Evolutionary conservation across 805 yeast genomes (phyloP).

Genomic region (Starmerella bombicola): DNA sequence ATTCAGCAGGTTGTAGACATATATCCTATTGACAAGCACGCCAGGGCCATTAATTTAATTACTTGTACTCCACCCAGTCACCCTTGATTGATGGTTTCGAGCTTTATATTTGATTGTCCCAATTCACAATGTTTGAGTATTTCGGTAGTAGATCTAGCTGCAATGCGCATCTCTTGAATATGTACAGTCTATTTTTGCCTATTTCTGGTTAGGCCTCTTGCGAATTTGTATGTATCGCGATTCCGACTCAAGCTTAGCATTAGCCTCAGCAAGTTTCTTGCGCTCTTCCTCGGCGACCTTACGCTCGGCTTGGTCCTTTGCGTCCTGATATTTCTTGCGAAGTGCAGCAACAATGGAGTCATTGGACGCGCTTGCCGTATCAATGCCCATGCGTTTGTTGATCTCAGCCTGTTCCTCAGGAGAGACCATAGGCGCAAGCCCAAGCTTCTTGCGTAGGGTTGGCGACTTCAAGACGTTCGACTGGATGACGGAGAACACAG

Average conservation of each 20-base stretch:
- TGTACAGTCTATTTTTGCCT: not conserved
- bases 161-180: too few species aligned
- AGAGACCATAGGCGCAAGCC: constrained; percentile 50
- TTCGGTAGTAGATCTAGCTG: too few species aligned
- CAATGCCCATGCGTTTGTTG: constrained; percentile 19
- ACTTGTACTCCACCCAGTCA: too few species aligned
- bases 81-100: too few species aligned
- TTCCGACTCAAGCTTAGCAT: constrained; percentile 15
- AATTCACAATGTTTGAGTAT: not conserved
- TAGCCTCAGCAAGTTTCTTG: constrained; percentile 20
- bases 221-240: constrained; percentile 20
- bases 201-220: constrained; percentile 8
- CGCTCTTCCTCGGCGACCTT: constrained; percentile 25
- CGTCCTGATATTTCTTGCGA: constrained; percentile 23
- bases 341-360: constrained; percentile 23
- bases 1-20: constrained; percentile 6
- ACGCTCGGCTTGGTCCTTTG: constrained; percentile 29
- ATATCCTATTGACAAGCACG: not conserved
- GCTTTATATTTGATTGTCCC: not conserved
- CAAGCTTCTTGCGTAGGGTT: constrained; percentile 43
- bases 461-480: constrained; percentile 50
- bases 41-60: too few species aligned
- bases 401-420: constrained; percentile 33
- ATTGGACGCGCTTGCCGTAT: constrained; percentile 21
- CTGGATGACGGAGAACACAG: constrained; percentile 62